phyloP scores from a whole-genome alignment of 768 basidiomycete genomes.

The Mycena maculata region DNA sequence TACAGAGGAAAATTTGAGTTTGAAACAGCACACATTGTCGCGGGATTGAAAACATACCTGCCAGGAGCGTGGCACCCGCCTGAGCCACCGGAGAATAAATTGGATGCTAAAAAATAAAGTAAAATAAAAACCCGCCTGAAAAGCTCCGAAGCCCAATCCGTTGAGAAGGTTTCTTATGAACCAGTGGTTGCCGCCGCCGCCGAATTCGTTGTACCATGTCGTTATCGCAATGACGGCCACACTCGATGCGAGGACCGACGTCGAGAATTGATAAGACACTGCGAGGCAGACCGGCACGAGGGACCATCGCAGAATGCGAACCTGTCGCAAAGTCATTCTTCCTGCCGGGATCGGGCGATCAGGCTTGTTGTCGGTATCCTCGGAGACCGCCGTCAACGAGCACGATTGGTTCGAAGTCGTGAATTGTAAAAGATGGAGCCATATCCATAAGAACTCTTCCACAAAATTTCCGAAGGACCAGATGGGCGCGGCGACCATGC shows the following conservation, averaged over 20 bases:
- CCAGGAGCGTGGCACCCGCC: slow-evolving; percentile 23
- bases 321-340: slow-evolving; percentile 36
- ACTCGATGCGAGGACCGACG: slow-evolving; percentile 3
- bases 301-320: slow-evolving; percentile 42
- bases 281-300: slow-evolving; percentile 40
- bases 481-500: slow-evolving; percentile 6
- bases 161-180: slow-evolving; percentile 11
- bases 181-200: slow-evolving; percentile 9
- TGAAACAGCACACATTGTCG: neutral
- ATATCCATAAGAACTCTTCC: slow-evolving; percentile 40
- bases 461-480: neutral
- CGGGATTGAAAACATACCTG: slow-evolving; percentile 15
- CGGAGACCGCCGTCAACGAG: slow-evolving; percentile 25
- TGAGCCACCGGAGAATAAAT: too few relatives aligned
- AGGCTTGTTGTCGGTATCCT: slow-evolving; percentile 47
- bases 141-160: slow-evolving; percentile 17
- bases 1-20: neutral
- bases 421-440: slow-evolving; percentile 48
- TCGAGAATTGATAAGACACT: slow-evolving; percentile 7
- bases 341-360: slow-evolving; percentile 48
- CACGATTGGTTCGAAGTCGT: slow-evolving; percentile 42
- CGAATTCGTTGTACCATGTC: slow-evolving; percentile 20
- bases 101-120: too few relatives aligned
- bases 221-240: slow-evolving; percentile 17
- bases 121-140: too few relatives aligned